phyloP scores from a whole-genome alignment of 2,329 filamentous ascomycete species.

The Pseudogymnoascus destructans region DNA sequence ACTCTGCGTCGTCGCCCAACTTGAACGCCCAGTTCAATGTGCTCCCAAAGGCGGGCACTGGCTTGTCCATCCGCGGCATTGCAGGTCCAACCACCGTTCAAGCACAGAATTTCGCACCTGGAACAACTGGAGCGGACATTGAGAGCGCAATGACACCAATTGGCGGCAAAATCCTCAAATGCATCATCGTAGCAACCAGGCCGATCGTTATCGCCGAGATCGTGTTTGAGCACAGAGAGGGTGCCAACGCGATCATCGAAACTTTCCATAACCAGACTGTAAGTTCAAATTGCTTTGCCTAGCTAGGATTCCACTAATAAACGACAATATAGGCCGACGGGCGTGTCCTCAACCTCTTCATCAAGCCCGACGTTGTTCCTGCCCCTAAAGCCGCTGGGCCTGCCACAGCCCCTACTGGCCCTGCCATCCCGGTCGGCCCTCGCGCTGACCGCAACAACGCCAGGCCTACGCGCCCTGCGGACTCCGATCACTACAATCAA shows the following conservation, averaged over 20 bases:
- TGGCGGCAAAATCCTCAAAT: conserved; percentile 56
- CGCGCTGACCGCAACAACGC: conserved; percentile 19
- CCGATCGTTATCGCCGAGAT: conserved; percentile 70
- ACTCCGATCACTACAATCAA: conserved; percentile 19
- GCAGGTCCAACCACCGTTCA: conserved; percentile 60
- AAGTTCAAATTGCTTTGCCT: conserved; percentile 23
- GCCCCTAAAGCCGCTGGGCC: conserved; percentile 7
- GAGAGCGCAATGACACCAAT: conserved; percentile 67
- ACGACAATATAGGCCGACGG: conserved; percentile 50
- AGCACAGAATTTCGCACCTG: conserved; percentile 70
- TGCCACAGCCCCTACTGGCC: conserved; percentile 10
- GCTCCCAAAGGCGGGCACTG: conserved; percentile 28
- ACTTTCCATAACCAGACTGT: conserved; percentile 72
- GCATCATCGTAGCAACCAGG: conserved; percentile 50
- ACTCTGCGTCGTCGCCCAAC: conserved; percentile 23
- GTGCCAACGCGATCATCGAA: conserved; percentile 59
- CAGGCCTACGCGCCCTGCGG: conserved; percentile 16
- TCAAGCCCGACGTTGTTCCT: conserved; percentile 38
- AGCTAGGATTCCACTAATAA: conserved; percentile 16
- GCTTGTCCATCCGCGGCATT: conserved; percentile 60
- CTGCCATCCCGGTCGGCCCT: conserved; percentile 21
- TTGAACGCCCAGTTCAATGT: conserved; percentile 26
- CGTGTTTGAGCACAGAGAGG: conserved; percentile 57
- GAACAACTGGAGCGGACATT: conserved; percentile 71
- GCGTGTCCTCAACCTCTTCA: conserved; percentile 57